Percentiles rank a stretch among this genome's conserved stretches.
These are phyloP conservation scores for Pleurotus djamor DNA, from an alignment of 768 basidiomycete species.

Conservation along the genomic window DNA sequence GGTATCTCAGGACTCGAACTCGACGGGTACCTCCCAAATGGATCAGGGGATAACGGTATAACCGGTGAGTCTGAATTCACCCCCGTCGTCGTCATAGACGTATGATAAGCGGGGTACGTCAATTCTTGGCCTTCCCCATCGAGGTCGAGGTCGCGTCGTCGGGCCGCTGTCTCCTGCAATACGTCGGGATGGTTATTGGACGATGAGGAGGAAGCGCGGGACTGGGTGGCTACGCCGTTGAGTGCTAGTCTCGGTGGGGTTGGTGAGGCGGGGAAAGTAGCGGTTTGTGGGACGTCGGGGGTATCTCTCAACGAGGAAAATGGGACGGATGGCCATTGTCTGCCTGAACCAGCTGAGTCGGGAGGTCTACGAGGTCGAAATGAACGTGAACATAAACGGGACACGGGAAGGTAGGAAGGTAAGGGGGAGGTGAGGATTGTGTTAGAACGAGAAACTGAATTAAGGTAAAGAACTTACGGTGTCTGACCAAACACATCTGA, in stretches of 20 bases:
- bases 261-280: conserved; percentile 26
- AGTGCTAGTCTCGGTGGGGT: conserved; percentile 64
- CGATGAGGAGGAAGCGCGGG: conserved; percentile 40
- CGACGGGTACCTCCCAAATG: conserved; percentile 74
- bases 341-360: conserved; percentile 9
- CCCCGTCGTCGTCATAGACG: conserved; percentile 13
- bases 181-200: conserved; percentile 15
- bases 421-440: too few relatives aligned
- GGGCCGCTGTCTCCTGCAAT: conserved; percentile 44
- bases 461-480: neutral
- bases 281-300: conserved; percentile 15
- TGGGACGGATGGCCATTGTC: conserved; percentile 38
- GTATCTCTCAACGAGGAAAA: conserved; percentile 31
- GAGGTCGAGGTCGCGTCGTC: conserved; percentile 43
- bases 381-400: neutral
- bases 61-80: conserved; percentile 45
- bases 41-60: conserved; percentile 86
- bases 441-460: too few relatives aligned
- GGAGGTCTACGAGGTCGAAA: neutral
- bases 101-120: conserved; percentile 38
- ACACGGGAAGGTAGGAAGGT: too few relatives aligned
- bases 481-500: conserved; percentile 12
- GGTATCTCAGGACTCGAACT: conserved; percentile 31
- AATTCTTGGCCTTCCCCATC: conserved; percentile 41
- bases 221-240: conserved; percentile 65